Conservation (phyloP, 2,329 filamentous ascomycete species). For the Diaporthe longicolla region DNA sequence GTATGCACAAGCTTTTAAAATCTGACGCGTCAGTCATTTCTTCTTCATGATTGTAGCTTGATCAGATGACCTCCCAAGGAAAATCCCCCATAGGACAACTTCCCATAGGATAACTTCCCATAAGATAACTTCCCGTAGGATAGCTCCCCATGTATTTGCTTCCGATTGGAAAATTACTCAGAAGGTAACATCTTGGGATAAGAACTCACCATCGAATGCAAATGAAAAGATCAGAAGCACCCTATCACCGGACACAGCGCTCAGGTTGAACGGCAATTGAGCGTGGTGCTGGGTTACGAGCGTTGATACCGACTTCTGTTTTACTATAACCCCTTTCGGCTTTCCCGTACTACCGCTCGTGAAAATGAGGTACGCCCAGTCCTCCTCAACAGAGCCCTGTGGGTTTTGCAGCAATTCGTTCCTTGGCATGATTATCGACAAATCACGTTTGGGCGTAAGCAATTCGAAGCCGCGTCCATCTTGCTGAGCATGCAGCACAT, state of each 20-base stretch:
- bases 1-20: neutral
- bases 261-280: constrained; percentile 9
- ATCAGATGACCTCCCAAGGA: no score
- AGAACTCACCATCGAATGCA: neutral
- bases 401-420: no score
- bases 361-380: constrained; percentile 15
- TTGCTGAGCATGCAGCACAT: neutral
- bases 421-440: neutral
- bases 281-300: neutral
- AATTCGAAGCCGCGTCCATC: neutral
- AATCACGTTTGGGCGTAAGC: neutral
- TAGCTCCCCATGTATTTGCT: no score
- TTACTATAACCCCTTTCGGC: constrained; percentile 4
- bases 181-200: no score
- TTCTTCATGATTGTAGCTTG: no score
- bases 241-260: neutral
- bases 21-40: rapidly evolving
- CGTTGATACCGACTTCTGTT: constrained; percentile 11
- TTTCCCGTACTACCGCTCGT: constrained; percentile 9
- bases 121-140: no score
- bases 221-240: constrained; percentile 10
- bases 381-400: neutral
- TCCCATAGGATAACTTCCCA: no score
- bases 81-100: no score
- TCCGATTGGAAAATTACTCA: no score